Evolutionary conservation across 2,329 filamentous ascomycete genomes (phyloP).

Genomic region (Fusarium sp.): DNA sequence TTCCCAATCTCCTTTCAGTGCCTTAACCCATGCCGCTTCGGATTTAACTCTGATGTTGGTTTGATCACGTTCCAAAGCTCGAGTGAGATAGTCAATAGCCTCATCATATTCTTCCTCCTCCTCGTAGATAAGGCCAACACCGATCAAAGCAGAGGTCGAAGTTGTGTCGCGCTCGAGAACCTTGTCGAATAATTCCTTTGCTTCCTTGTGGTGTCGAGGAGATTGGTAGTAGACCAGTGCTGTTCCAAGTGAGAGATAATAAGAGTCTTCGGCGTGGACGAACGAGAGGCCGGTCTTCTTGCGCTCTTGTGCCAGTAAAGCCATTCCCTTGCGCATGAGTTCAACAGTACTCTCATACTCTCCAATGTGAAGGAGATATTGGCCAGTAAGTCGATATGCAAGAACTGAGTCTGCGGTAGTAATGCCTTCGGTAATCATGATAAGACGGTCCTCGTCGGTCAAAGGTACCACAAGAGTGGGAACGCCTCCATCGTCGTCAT

Average conservation of each 20-base stretch:
- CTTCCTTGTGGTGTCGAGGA: conserved; percentile 88
- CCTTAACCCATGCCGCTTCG: conserved; percentile 93
- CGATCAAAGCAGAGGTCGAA: conserved; percentile 85
- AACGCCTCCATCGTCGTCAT: conserved; percentile 68
- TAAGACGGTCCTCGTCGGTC: conserved; percentile 80
- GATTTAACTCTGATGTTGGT: conserved; percentile 82
- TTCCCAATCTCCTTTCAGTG: conserved; percentile 80
- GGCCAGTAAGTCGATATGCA: conserved; percentile 82
- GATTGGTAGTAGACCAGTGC: conserved; percentile 90
- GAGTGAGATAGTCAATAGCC: conserved; percentile 82
- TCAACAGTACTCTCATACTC: conserved; percentile 87
- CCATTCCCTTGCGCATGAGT: conserved; percentile 78
- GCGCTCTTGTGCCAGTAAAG: conserved; percentile 68
- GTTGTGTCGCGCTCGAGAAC: conserved; percentile 80
- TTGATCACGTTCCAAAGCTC: conserved; percentile 78
- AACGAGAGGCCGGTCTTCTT: conserved; percentile 76
- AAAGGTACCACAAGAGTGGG: conserved; percentile 67
- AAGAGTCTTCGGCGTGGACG: conserved; percentile 75
- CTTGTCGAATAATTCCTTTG: conserved; percentile 84
- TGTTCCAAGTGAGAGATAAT: conserved; percentile 84
- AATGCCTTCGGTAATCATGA: conserved; percentile 83
- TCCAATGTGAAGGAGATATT: conserved; percentile 86
- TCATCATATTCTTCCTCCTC: conserved; percentile 90
- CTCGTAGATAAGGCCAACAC: conserved; percentile 90
- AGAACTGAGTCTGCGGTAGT: conserved; percentile 76